Conservation (phyloP, 1,284 basidiomycete species). For the Ganoderma lucidum region DNA sequence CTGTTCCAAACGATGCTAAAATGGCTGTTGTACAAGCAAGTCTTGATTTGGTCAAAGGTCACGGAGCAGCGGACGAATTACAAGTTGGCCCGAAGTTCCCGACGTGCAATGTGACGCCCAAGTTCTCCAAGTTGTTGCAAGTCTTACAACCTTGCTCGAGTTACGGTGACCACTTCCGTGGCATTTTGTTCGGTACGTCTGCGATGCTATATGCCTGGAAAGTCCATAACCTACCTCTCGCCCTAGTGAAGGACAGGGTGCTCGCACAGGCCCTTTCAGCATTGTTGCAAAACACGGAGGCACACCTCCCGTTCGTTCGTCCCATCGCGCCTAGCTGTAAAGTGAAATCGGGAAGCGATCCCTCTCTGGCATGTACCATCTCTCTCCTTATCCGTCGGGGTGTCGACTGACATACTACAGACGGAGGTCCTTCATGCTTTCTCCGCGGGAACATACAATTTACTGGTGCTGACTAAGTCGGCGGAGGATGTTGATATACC, state of each 20-base stretch:
- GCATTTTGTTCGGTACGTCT: slow-evolving; percentile 66
- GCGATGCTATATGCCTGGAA: not conserved
- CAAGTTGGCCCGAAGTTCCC: slow-evolving; percentile 60
- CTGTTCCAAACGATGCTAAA: not conserved
- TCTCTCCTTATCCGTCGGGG: not conserved
- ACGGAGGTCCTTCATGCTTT: slow-evolving; percentile 57
- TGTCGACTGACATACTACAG: slow-evolving; percentile 38
- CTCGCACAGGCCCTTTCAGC: slow-evolving; percentile 57
- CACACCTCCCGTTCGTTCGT: slow-evolving; percentile 38
- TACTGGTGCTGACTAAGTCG: slow-evolving; percentile 65
- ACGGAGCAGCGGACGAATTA: slow-evolving; percentile 68
- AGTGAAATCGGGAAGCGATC: not conserved
- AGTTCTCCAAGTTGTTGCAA: slow-evolving; percentile 66
- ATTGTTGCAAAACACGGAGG: slow-evolving; percentile 45
- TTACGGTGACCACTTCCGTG: slow-evolving; percentile 64
- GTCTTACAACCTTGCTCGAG: slow-evolving; percentile 60
- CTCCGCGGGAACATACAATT: slow-evolving; percentile 61
- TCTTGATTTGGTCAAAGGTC: slow-evolving; percentile 54
- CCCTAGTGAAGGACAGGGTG: slow-evolving; percentile 52
- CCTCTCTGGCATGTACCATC: slow-evolving; percentile 1
- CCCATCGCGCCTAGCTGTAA: slow-evolving; percentile 32
- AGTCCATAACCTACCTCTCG: not conserved
- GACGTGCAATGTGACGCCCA: slow-evolving; percentile 69
- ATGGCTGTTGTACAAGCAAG: not conserved
- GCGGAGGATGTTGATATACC: slow-evolving; percentile 66